A percentile compares a stretch with the other conserved stretches of the same genome.
These are phyloP conservation scores for Penicillium hesseltinei DNA, from an alignment of 2,329 filamentous ascomycete species.

Conservation along the genomic window DNA sequence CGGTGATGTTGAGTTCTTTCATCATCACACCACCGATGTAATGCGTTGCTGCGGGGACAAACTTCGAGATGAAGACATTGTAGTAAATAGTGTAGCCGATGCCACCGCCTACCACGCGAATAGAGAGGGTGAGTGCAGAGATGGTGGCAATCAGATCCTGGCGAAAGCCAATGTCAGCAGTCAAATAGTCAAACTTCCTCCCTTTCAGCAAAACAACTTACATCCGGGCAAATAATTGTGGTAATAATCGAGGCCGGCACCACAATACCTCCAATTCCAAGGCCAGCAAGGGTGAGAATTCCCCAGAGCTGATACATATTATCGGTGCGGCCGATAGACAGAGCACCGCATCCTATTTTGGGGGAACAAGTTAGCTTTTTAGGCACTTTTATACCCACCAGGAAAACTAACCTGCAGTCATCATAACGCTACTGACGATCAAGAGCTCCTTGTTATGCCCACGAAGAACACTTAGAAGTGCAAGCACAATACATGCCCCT, in stretches of 20 bases:
- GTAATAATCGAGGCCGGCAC: conserved; percentile 67
- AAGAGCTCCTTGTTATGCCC: conserved; percentile 62
- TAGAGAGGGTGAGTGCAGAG: conserved; percentile 65
- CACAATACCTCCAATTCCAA: conserved; percentile 67
- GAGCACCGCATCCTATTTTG: conserved; percentile 50
- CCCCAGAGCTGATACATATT: conserved; percentile 57
- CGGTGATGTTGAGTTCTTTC: conserved; percentile 51
- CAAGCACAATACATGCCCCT: conserved; percentile 60
- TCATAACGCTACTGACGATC: conserved; percentile 58
- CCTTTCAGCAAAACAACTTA: conserved; percentile 16
- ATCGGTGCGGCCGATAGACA: conserved; percentile 51
- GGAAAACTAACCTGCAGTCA: conserved; percentile 57
- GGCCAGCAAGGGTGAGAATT: conserved; percentile 59
- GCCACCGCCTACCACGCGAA: conserved; percentile 66
- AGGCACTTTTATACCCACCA: neutral
- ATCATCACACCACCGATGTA: conserved; percentile 54
- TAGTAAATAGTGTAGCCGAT: conserved; percentile 64
- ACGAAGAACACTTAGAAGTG: conserved; percentile 56
- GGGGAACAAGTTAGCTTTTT: neutral
- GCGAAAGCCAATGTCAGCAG: neutral
- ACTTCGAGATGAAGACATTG: conserved; percentile 50
- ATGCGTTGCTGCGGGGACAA: conserved; percentile 45
- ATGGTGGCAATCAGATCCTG: conserved; percentile 66
- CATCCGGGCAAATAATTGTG: conserved; percentile 67
- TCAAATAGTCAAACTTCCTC: neutral